A percentile compares a stretch with the other conserved stretches of the same genome.
These are phyloP conservation scores for Penicillium longicatenatum DNA, from an alignment of 495 filamentous ascomycete genomes.

Conservation along the genomic window DNA sequence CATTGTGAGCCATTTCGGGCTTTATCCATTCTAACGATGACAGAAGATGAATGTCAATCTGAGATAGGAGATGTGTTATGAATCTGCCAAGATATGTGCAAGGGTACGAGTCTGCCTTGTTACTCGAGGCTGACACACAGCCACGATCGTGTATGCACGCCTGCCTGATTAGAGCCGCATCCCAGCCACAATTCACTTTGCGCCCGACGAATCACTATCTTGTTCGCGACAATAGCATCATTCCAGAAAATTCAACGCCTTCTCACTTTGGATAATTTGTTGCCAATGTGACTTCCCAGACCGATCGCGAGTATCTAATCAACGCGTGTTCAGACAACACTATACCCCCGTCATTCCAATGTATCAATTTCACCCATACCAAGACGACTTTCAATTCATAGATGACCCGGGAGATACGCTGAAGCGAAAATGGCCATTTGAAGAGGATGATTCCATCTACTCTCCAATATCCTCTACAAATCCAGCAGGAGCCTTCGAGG, in stretches of 20 bases:
- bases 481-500: neutral
- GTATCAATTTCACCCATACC: no score
- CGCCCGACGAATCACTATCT: no score
- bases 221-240: no score
- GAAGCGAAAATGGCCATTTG: neutral
- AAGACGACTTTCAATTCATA: neutral
- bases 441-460: neutral
- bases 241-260: no score
- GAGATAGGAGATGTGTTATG: no score
- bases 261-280: no score
- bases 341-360: no score
- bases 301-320: no score
- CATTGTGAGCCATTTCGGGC: neutral
- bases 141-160: neutral
- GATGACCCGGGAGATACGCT: neutral
- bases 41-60: neutral
- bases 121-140: neutral
- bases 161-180: neutral
- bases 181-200: neutral
- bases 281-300: no score
- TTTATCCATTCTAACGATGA: neutral
- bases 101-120: neutral
- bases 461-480: neutral
- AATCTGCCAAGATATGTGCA: no score
- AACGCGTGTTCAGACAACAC: no score